Conservation (phyloP, 768 basidiomycete genomes). For the Boletus patriciae region DNA sequence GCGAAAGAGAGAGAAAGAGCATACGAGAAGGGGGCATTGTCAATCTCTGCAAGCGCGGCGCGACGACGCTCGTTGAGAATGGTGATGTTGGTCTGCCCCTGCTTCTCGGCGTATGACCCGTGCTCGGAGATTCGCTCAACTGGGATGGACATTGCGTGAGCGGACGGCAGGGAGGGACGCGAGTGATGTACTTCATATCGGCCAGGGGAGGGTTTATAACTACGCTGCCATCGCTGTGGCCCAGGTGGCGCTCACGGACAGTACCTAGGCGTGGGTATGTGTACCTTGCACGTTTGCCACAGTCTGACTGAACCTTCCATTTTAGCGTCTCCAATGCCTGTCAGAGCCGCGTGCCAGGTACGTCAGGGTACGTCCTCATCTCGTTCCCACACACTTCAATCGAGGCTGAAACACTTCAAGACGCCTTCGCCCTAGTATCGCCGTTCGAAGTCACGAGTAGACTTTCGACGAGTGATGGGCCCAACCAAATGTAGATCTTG, state of each 20-base stretch:
- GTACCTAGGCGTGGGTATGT: not conserved
- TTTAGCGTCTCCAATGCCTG: too few species aligned
- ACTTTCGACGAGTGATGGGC: too few species aligned
- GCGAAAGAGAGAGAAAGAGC: slow-evolving; percentile 24
- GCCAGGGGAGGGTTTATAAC: slow-evolving; percentile 9
- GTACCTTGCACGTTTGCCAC: slow-evolving; percentile 32
- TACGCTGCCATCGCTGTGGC: not conserved
- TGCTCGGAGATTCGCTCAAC: slow-evolving; percentile 30
- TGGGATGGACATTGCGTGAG: slow-evolving; percentile 20
- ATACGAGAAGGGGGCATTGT: slow-evolving; percentile 82
- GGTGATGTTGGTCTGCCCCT: slow-evolving; percentile 27
- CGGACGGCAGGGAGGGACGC: not conserved
- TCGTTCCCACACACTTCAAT: too few species aligned
- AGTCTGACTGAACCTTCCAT: too few species aligned
- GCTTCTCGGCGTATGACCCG: slow-evolving; percentile 32
- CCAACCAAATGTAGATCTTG: too few species aligned
- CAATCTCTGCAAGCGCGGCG: slow-evolving; percentile 81
- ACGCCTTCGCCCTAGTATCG: too few species aligned
- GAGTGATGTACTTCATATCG: not conserved
- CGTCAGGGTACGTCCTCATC: too few species aligned
- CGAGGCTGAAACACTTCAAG: too few species aligned
- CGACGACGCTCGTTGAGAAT: slow-evolving; percentile 70
- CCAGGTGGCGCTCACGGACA: too few species aligned
- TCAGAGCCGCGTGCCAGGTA: too few species aligned
- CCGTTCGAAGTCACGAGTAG: too few species aligned